phyloP scores from a whole-genome alignment of 2,329 filamentous ascomycete species.

The Herpotrichia juniperi region DNA sequence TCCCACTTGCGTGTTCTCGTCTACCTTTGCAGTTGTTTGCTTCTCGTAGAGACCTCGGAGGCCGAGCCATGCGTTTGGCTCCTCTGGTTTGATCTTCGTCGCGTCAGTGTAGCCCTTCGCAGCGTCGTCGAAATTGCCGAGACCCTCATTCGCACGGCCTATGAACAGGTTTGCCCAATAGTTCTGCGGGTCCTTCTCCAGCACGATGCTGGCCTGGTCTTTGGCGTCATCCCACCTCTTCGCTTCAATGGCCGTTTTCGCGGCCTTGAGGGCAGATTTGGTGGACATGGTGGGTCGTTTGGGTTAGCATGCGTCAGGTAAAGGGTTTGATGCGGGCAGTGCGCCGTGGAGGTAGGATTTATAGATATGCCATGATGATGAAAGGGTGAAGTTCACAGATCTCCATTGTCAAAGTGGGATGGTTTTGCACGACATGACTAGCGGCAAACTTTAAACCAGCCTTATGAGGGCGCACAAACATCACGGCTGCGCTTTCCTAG shows the following conservation, averaged over 20 bases:
- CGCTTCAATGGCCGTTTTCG: slow-evolving; percentile 77
- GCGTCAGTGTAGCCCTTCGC: slow-evolving; percentile 79
- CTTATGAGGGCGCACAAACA: slow-evolving; percentile 1
- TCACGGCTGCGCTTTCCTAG: not conserved
- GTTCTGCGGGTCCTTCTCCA: slow-evolving; percentile 75
- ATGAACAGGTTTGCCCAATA: slow-evolving; percentile 91
- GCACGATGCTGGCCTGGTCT: slow-evolving; percentile 69
- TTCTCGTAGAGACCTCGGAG: slow-evolving; percentile 85
- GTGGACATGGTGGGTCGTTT: slow-evolving; percentile 32
- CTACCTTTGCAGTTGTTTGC: slow-evolving; percentile 71
- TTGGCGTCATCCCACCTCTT: slow-evolving; percentile 80
- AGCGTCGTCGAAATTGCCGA: slow-evolving; percentile 72
- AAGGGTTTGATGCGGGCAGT: not conserved
- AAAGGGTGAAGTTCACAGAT: not conserved
- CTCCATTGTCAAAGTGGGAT: not conserved
- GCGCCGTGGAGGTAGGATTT: not conserved
- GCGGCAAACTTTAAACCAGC: slow-evolving; percentile 1
- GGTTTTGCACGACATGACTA: not conserved
- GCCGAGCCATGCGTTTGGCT: slow-evolving; percentile 90
- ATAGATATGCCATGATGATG: not conserved
- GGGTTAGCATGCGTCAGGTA: not conserved
- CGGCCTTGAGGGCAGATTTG: slow-evolving; percentile 81
- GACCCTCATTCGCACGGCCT: slow-evolving; percentile 82
- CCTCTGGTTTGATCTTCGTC: slow-evolving; percentile 71
- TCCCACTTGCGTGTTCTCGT: slow-evolving; percentile 75